Evolutionary conservation across 2,329 filamentous ascomycete species (phyloP).

Genomic region (Domatiomyces globalis): DNA sequence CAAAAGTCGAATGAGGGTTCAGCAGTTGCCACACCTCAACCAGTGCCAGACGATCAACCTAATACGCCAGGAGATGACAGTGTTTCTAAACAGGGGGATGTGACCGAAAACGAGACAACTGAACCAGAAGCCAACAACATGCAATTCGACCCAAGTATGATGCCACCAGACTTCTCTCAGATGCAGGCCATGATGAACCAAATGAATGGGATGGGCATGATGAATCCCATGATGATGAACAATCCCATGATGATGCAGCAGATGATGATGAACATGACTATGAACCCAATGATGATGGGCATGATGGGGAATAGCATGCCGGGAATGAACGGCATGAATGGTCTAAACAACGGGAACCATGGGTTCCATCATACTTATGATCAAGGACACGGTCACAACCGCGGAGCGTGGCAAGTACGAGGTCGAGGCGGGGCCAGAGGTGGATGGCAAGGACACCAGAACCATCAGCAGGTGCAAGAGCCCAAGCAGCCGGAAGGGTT

Average conservation of each 20-base stretch:
- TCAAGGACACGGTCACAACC: conserved; percentile 20
- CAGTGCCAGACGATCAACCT: not conserved
- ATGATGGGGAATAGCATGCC: conserved; percentile 26
- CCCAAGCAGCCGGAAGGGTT: conserved; percentile 21
- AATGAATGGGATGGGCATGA: conserved; percentile 19
- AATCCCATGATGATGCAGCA: conserved; percentile 8
- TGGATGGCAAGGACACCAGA: conserved; percentile 16
- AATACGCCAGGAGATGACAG: not conserved
- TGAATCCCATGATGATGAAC: conserved; percentile 37
- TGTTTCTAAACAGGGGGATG: not conserved
- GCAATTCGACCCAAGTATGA: conserved; percentile 12
- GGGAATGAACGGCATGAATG: conserved; percentile 27
- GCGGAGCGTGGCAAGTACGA: conserved; percentile 8
- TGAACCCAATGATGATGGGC: conserved; percentile 20
- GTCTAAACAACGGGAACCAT: conserved; percentile 20
- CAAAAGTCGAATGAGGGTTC: conserved; percentile 29
- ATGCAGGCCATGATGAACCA: conserved; percentile 14
- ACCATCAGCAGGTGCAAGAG: conserved; percentile 22
- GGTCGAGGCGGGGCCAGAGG: conserved; percentile 20
- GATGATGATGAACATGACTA: conserved; percentile 33
- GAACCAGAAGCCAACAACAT: conserved; percentile 9
- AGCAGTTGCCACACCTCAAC: conserved; percentile 26
- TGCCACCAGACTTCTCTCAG: conserved; percentile 20
- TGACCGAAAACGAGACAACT: conserved; percentile 2
- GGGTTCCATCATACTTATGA: conserved; percentile 9